Conservation (phyloP, 495 filamentous ascomycete genomes). For the Penicillium angulare region DNA sequence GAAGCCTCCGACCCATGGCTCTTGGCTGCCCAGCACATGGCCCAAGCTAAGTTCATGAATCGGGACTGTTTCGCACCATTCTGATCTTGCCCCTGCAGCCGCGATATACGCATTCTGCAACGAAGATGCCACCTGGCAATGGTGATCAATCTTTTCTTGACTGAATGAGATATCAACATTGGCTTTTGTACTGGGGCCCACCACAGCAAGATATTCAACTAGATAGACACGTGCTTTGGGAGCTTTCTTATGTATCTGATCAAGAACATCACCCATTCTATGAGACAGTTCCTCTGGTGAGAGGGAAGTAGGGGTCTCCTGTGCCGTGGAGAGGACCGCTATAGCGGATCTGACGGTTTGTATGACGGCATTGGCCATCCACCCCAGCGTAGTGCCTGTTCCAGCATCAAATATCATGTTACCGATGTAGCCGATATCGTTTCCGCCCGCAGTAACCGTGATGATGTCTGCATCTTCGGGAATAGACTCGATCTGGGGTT, state of each 20-base stretch:
- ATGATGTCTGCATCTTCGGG: conserved; percentile 38
- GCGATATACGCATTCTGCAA: conserved; percentile 28
- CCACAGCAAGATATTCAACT: conserved; percentile 45
- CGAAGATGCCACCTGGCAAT: conserved; percentile 24
- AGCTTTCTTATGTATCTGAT: conserved; percentile 35
- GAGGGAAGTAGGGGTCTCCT: conserved; percentile 2
- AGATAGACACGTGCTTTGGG: conserved; percentile 35
- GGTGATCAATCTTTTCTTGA: conserved; percentile 32
- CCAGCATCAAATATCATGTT: conserved; percentile 35
- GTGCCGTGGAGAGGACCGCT: neutral
- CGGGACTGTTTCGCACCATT: conserved; percentile 31
- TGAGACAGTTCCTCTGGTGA: conserved; percentile 22
- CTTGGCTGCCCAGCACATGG: conserved; percentile 34
- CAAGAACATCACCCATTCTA: conserved; percentile 33
- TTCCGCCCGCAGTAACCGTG: conserved; percentile 42
- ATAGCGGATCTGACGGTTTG: neutral
- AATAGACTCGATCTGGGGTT: conserved; percentile 36
- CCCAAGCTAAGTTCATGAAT: conserved; percentile 23
- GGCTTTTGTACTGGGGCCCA: conserved; percentile 33
- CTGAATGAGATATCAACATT: conserved; percentile 31
- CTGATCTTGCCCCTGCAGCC: conserved; percentile 21
- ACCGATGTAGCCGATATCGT: conserved; percentile 46
- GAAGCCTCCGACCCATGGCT: conserved; percentile 40
- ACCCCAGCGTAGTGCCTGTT: neutral
- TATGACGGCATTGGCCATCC: neutral